Base-by-base conservation (phyloP, 2,329 filamentous ascomycete species). In the Apiospora marii region DNA sequence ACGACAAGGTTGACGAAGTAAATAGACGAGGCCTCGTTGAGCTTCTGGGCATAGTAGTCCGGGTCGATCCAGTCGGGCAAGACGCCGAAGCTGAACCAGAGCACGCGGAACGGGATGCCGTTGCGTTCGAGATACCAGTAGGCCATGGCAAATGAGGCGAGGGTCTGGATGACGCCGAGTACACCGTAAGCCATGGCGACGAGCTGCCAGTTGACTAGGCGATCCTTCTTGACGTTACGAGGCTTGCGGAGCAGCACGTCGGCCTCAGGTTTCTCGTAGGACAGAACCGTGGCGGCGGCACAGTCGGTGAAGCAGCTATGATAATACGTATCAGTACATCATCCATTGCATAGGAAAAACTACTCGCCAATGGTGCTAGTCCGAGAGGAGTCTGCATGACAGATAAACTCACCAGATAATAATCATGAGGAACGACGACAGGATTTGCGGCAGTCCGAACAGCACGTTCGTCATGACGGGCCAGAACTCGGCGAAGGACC, bases 1-100 rank as follows among this genome's bases (percentile, higher is more conserved):
- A 95, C 91, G 2, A 96, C 93, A 30, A 96, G 84, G 73, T 92
- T 95, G 76, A 95, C 89, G 77, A 95, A 95, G 81, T 95, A 95
- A 73, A 96, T 91, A 22, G 91, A 93, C 49, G 89, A 92, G 0
- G 92, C 92, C 73, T 88, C 86, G 74, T 91, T 92, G 34, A 92
- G 83, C 74, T 89, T 86, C 41, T 84, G 80, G 14, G 89, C 85
- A 78, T 79, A 83, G 72, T 77, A 80, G 6, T 85, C 84, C 30
- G 90, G 88, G 10, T 84, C 80, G 30, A 84, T 74, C 67, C 75
- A 74, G 16, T 74, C 85, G 13, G 87, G 88, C 4, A 87, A 77
- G 3, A 81, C 77, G 69, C 91, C 91, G 78, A 93, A 94, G 30
- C 87, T 86, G 79, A 96, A 92, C 91, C 92, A 94, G 2, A 92